A percentile compares a stretch with the other conserved stretches of the same genome.
Conservation (phyloP, 2,329 filamentous ascomycete species). For the Piedraia hortae region DNA sequence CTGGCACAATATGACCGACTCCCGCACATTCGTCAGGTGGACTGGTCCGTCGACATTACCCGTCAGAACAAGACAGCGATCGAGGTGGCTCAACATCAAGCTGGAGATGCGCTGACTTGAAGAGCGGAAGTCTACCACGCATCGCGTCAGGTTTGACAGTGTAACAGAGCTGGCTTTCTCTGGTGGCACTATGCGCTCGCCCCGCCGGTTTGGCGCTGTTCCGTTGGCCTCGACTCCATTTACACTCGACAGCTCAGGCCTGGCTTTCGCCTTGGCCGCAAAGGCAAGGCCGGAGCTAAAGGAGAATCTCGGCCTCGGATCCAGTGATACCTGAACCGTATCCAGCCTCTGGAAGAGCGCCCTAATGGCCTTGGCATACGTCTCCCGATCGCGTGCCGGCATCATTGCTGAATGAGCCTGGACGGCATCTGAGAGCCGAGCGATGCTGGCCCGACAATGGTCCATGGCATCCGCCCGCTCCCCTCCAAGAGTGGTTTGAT, state of each 20-base stretch:
- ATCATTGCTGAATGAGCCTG: constrained; percentile 59
- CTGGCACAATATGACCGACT: constrained; percentile 43
- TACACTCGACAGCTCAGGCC: constrained; percentile 25
- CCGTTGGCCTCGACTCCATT: constrained; percentile 32
- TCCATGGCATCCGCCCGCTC: constrained; percentile 63
- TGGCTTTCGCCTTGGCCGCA: constrained; percentile 11
- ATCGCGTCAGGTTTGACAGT: constrained; percentile 38
- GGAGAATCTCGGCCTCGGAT: constrained; percentile 54
- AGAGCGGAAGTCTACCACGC: constrained; percentile 51
- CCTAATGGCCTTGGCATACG: constrained; percentile 66
- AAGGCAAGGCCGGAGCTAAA: constrained; percentile 30
- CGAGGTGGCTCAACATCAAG: constrained; percentile 39
- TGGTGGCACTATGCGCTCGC: too few relatives aligned
- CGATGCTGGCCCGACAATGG: constrained; percentile 51
- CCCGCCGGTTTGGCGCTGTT: constrained; percentile 21
- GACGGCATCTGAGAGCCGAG: constrained; percentile 55
- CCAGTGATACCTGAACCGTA: constrained; percentile 35
- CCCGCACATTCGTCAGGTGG: constrained; percentile 48
- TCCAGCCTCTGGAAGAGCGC: constrained; percentile 52
- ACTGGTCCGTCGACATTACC: constrained; percentile 54
- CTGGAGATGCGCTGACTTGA: constrained; percentile 42
- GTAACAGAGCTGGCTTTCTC: constrained; percentile 43
- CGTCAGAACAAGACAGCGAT: constrained; percentile 43
- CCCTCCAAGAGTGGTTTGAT: constrained; percentile 40
- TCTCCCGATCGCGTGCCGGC: constrained; percentile 68